These are phyloP conservation scores for Epichloe coenophiala DNA, from an alignment of 2,329 filamentous ascomycete genomes.

Conservation along the genomic window DNA sequence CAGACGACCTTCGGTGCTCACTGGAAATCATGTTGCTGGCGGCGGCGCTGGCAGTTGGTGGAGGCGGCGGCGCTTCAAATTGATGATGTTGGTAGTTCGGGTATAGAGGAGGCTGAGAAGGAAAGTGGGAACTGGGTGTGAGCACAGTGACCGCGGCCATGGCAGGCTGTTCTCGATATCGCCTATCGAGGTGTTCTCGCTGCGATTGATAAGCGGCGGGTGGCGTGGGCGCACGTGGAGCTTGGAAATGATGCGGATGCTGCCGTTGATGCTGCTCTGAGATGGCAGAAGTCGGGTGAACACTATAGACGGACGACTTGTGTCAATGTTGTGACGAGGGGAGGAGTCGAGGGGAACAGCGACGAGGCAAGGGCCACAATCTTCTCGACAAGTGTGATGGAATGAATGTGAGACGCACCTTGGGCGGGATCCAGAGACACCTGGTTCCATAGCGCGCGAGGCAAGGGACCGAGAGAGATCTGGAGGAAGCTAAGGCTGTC, in stretches of 20 bases:
- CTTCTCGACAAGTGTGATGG: conserved; percentile 1
- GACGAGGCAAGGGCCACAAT: conserved; percentile 3
- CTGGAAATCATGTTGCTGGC: conserved; percentile 47
- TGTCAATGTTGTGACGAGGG: conserved; percentile 15
- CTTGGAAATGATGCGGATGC: conserved; percentile 6
- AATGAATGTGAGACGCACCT: conserved; percentile 23
- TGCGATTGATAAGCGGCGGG: conserved; percentile 10
- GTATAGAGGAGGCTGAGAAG: conserved; percentile 16
- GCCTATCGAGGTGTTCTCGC: conserved; percentile 17
- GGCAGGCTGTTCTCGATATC: conserved; percentile 19
- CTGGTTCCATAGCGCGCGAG: conserved; percentile 27
- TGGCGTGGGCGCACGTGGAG: conserved; percentile 12
- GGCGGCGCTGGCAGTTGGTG: conserved; percentile 10
- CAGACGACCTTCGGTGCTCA: conserved; percentile 50
- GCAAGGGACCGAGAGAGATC: conserved; percentile 21
- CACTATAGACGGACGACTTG: conserved; percentile 5
- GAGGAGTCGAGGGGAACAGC: background rate
- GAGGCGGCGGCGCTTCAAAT: background rate
- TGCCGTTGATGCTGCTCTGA: conserved; percentile 11
- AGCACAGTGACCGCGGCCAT: conserved; percentile 27
- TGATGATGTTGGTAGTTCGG: conserved; percentile 15
- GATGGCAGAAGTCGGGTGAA: conserved; percentile 6
- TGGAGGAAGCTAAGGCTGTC: conserved; percentile 21
- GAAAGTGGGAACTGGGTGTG: conserved; percentile 20
- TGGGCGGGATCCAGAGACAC: conserved; percentile 23